Base-by-base conservation (phyloP, 1,284 basidiomycete genomes). In the Rhodotorula mucilaginosa region DNA sequence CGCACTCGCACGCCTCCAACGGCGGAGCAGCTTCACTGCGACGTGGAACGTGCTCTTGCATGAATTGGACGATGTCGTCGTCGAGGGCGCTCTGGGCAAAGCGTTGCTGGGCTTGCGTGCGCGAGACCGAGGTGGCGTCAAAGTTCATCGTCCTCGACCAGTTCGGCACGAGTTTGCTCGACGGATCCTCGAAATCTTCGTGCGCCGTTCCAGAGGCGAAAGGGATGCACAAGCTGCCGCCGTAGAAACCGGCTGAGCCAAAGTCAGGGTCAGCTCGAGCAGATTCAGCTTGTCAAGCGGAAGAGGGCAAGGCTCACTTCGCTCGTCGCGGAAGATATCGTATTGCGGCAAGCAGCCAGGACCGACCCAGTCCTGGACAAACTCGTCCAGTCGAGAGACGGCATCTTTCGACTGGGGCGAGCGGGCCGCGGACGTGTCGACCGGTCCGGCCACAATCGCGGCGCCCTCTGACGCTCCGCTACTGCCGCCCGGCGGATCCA, bases 331-430 rank as follows among this genome's bases (percentile, higher is more conserved):
- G 8, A 29, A 54, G 7, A 70, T 47, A 16, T 66, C 64, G 61
- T 70, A 70, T 3, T 4, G 6, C 10, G 64, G 60, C 5, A 63
- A 5, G 12, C 8, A 44, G 23, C 57, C 54, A 10, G 56, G 23
- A 2, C 68, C 68, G 51, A 66, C 57, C 61, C 60, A 62, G 5
- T 54, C 61, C 10, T 47, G 47, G 5, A 54, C 52, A 18, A 63
- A 47, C 48, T 58, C 39, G 59, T 70, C 68, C 29, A 70, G 31
- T 12, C 63, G 26, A 26, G 26, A 44, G 23, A 70, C 64, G 18
- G 58, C 58, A n/a, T 29, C 47, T 49, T 47, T 61, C 26, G 19
- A 29, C 26, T n/a, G 39, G 12, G n/a, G 3, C 39, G 23, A 3
- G 18, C 7, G 39, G 21, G 58, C 16, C 2, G 13, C 39, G 23